These are phyloP conservation scores for Apophysomyces sp. DNA, from an alignment of 371 early-diverging fungal genomes.

Conservation along the genomic window DNA sequence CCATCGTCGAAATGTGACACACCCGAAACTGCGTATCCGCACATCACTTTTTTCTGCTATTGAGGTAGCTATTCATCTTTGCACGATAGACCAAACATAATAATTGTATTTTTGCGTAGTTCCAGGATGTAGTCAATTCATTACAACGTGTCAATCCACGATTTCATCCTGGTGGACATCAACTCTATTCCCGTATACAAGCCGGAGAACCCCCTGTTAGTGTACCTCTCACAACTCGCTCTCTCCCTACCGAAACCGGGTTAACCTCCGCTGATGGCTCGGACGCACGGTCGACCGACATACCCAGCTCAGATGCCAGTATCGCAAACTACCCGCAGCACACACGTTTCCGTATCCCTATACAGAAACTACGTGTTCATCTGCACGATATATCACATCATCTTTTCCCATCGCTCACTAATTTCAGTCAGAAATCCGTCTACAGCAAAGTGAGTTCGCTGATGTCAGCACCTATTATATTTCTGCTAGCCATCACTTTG, in stretches of 20 bases:
- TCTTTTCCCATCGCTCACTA: conserved; percentile 57
- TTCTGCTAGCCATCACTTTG: conserved; percentile 53
- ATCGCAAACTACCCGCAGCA: background rate
- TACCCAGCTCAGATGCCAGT: background rate
- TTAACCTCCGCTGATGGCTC: background rate
- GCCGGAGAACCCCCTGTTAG: background rate
- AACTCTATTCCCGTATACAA: background rate
- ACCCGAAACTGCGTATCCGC: conserved; percentile 39
- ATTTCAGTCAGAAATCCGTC: conserved; percentile 50
- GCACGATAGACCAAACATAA: background rate
- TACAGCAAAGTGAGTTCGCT: conserved; percentile 54
- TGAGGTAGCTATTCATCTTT: conserved; percentile 23
- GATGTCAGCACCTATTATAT: conserved; percentile 53
- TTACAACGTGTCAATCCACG: conserved; percentile 28
- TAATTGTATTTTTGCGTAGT: conserved; percentile 23
- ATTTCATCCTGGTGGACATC: background rate
- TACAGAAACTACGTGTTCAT: background rate
- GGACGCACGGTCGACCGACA: background rate
- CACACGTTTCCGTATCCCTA: background rate
- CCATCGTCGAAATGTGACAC: conserved; percentile 18
- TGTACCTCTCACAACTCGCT: background rate
- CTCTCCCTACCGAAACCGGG: background rate
- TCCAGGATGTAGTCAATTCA: conserved; percentile 53
- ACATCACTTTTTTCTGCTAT: conserved; percentile 49
- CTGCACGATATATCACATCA: conserved; percentile 12